A percentile compares a stretch with the other conserved stretches of the same genome.
Conservation (phyloP, 2,329 filamentous ascomycete species). For the Sporothrix euskadiensis region DNA sequence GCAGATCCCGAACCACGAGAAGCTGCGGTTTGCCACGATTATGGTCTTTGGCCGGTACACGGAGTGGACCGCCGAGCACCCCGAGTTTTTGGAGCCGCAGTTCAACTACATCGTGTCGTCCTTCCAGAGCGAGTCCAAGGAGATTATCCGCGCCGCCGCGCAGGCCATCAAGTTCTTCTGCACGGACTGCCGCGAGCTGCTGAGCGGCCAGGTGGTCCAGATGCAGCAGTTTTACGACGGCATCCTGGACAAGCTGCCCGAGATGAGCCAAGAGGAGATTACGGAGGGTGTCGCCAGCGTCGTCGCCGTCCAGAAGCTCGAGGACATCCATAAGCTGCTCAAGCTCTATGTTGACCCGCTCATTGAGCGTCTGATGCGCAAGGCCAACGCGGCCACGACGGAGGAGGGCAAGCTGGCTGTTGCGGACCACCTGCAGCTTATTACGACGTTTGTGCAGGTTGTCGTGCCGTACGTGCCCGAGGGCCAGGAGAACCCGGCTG, state of each 20-base stretch:
- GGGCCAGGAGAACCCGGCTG: slow-evolving; percentile 78
- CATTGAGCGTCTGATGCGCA: slow-evolving; percentile 77
- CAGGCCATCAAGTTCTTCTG: slow-evolving; percentile 97
- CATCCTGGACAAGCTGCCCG: slow-evolving; percentile 81
- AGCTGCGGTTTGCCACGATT: slow-evolving; percentile 96
- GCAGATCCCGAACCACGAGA: slow-evolving; percentile 92
- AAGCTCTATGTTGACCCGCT: slow-evolving; percentile 94
- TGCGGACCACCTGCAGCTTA: slow-evolving; percentile 87
- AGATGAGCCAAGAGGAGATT: slow-evolving; percentile 88
- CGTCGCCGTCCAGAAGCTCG: slow-evolving; percentile 78
- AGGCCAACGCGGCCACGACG: slow-evolving; percentile 81
- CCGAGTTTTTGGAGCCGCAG: slow-evolving; percentile 87
- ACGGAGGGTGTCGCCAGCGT: slow-evolving; percentile 94
- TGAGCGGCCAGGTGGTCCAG: slow-evolving; percentile 80
- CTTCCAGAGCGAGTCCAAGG: slow-evolving; percentile 83
- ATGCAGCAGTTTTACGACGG: slow-evolving; percentile 91
- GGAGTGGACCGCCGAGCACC: slow-evolving; percentile 94
- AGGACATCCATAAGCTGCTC: slow-evolving; percentile 78
- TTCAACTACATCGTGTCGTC: slow-evolving; percentile 94
- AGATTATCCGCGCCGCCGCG: slow-evolving; percentile 88
- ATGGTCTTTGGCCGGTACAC: slow-evolving; percentile 97
- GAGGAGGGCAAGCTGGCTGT: slow-evolving; percentile 82
- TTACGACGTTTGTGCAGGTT: slow-evolving; percentile 84
- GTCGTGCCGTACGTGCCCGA: slow-evolving; percentile 73
- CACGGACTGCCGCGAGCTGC: slow-evolving; percentile 84